Evolutionary conservation across 176 grass and related monocot genomes (phyloP).

Genomic region (Phoenix roebelenii): DNA sequence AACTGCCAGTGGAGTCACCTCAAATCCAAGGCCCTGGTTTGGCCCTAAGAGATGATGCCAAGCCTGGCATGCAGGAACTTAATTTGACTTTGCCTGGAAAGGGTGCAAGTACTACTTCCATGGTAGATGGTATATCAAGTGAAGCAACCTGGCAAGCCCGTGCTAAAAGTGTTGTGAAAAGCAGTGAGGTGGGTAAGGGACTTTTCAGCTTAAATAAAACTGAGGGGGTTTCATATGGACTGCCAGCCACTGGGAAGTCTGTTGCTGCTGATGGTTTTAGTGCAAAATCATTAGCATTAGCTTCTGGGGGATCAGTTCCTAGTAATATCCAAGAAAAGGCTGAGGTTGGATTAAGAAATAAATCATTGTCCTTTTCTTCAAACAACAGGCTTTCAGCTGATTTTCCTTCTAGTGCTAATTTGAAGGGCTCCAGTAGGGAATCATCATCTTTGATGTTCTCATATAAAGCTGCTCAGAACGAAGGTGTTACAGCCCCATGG

Average conservation of each 20-base stretch:
- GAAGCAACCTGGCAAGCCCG: constrained; percentile 30
- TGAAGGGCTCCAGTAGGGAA: constrained; percentile 26
- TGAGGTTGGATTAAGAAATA: constrained; percentile 27
- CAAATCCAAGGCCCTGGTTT: constrained; percentile 5
- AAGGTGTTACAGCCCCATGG: constrained; percentile 19
- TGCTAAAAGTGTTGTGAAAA: constrained; percentile 16
- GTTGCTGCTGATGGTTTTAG: constrained; percentile 23
- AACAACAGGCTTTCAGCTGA: constrained; percentile 23
- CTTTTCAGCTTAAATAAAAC: constrained; percentile 10
- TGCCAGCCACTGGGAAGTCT: constrained; percentile 13
- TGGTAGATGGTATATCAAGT: constrained; percentile 37
- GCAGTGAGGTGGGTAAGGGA: constrained; percentile 21
- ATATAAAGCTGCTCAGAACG: constrained; percentile 20
- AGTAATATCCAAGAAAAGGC: constrained; percentile 34
- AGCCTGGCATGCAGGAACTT: constrained; percentile 18
- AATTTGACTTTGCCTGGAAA: constrained; percentile 19
- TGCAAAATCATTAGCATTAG: constrained; percentile 34
- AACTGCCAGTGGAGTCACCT: neutral
- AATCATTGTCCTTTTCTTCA: neutral
- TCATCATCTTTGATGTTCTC: constrained; percentile 15
- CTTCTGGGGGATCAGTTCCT: constrained; percentile 34
- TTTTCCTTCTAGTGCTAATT: constrained; percentile 18
- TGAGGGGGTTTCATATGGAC: constrained; percentile 10
- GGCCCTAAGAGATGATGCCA: constrained; percentile 23
- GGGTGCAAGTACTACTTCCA: constrained; percentile 18